Evolutionary conservation across 2,329 filamentous ascomycete species (phyloP), one percentile per base, ranked within the genome.

Genomic region (Plenodomus lindquistii): DNA sequence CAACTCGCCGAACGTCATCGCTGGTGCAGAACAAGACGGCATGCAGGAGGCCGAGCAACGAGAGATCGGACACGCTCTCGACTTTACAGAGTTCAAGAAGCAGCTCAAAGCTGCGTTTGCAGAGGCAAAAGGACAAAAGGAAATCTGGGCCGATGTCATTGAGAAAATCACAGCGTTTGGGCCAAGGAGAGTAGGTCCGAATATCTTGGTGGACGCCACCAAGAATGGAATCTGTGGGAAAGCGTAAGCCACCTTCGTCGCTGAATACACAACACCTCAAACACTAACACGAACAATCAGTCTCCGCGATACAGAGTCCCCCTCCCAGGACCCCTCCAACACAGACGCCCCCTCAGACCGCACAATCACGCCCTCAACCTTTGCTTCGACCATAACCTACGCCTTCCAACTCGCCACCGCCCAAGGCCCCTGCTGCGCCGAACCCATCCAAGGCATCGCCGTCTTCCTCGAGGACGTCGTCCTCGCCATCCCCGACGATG

Each of bases 401-500:
- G 92, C 90, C 40, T 99, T 99, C 80, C 94, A 99, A 71, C 86
- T 97, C 15, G 88, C 91, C 34, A 95, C 87, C 1, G 83, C 85
- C 18, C 91, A 96, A 73, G 94, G 94, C 0, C 92, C 94, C 0
- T 82, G 97, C 42, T 97, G 94, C 73, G 83, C 90, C 62, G 94
- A 99, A 70, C 93, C 94, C 0, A 85, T 97, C 40, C 93, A 97
- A 75, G 94, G 94, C 41, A 82, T 97, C 19, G 94, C 92, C 35
- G 89, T 97, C 40, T 88, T 96, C 70, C 79, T 99, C 40, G 92
- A 99, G 72, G 86, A 91, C 39, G 78, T 97, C 22, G 75, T 79
- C 3, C 77, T 95, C 27, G 76, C 79, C 45, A 77, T 83, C 4
- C 74, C 79, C 2, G 73, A 82, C 7, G 65, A 71, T 13, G 67